Evolutionary conservation across 2,329 filamentous ascomycete genomes (phyloP), one percentile per base, ranked within the genome.

Genomic region (Fusarium virguliforme): DNA sequence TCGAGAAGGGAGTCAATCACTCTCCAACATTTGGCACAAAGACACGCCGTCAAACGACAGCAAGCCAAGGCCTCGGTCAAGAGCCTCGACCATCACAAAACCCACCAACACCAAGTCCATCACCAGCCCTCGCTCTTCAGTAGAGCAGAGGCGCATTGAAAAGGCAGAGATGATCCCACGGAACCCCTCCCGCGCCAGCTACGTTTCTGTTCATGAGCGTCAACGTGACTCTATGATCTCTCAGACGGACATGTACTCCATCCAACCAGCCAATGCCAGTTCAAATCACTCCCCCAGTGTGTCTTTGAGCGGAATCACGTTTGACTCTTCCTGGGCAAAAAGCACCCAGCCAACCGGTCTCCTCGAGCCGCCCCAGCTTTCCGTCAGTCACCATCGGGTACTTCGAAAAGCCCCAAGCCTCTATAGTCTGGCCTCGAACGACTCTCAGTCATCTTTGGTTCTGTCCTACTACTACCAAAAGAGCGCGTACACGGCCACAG

Each of bases 381-480:
- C 58, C 8, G 71, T 72, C 28, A 61, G 62, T 18, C 77, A 77
- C 53, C 73, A 72, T 13, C 77, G 74, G 32, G 69, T 66, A 10
- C 60, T 70, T 28, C 77, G 79, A 13, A 79, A 85, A 63, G 81
- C 83, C 1, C 83, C 85, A 3, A 91, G 89, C 68, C 85, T 91
- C 15, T 91, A 91, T 74, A 91, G 88, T 4, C 78, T 91, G 3
- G 84, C 83, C 22, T 87, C 88, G 0, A 87, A 86, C 67, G 85
- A 84, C 57, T 90, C 88, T 0, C 85, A 88, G 65, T 82, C 84
- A 3, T 89, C 88, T 0, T 77, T 90, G 6, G 79, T 87, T 0
- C 76, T 88, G 8, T 85, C 86, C 0, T 82, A 85, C 0, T 85
- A 84, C 56, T 83, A 83, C 35, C 82, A 84, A 26, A 85, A 82